Percentiles rank a stretch among this genome's conserved stretches.
Conservation (phyloP, 805 yeast species). For the Wickerhamiella brachini region DNA sequence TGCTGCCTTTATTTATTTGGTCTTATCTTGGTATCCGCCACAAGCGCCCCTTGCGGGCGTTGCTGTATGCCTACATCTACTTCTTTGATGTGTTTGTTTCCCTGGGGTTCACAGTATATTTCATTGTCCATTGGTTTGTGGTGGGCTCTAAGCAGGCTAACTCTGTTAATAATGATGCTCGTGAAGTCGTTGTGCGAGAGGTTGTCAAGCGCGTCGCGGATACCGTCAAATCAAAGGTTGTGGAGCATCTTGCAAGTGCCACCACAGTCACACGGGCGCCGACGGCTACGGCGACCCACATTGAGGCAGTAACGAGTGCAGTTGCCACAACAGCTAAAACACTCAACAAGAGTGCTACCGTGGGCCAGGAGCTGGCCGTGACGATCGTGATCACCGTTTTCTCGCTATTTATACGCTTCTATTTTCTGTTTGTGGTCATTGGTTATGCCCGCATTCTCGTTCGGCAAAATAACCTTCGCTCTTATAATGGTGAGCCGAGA, state of each 20-base stretch:
- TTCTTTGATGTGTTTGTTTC: conserved; percentile 54
- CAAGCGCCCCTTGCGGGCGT: conserved; percentile 45
- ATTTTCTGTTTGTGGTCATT: conserved; percentile 40
- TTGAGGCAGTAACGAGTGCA: not conserved
- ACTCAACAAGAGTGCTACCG: conserved; percentile 16
- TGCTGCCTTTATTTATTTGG: conserved; percentile 49
- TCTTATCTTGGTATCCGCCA: conserved; percentile 40
- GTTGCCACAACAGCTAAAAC: conserved; percentile 1
- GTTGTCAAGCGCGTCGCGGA: not conserved
- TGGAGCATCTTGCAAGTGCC: not conserved
- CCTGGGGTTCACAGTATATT: conserved; percentile 56
- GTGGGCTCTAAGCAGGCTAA: conserved; percentile 17
- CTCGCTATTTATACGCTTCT: conserved; percentile 34
- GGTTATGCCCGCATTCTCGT: conserved; percentile 44
- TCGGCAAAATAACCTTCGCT: conserved; percentile 27
- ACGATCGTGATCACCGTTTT: conserved; percentile 37
- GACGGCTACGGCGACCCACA: not conserved
- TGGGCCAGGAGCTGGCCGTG: conserved; percentile 26
- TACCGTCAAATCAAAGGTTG: not conserved
- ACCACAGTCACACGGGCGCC: not conserved
- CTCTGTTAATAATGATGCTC: conserved; percentile 11
- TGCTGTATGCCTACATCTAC: conserved; percentile 52
- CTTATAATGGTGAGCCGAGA: conserved; percentile 24
- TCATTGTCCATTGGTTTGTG: conserved; percentile 61
- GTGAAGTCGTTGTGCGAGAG: not conserved